Percentiles rank a stretch among this genome's conserved stretches.
phyloP scores from a whole-genome alignment of 805 yeast species.

The Aciculoconidium aculeatum region DNA sequence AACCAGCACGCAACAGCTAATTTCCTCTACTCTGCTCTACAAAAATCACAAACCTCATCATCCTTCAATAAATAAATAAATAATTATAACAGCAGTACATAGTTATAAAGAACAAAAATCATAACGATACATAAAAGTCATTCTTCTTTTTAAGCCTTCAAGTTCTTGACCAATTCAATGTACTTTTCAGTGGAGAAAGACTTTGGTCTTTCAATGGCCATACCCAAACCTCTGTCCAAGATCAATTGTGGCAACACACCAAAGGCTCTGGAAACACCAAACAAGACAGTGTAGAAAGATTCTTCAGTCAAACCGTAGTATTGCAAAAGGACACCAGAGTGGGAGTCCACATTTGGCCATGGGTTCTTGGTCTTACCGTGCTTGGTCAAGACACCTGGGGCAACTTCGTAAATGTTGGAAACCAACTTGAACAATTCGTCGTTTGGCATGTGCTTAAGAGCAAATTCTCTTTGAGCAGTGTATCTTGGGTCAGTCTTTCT shows the following conservation, averaged over 20 bases:
- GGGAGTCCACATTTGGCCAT: conserved; percentile 78
- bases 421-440: conserved; percentile 66
- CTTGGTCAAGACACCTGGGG: conserved; percentile 66
- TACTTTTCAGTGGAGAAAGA: conserved; percentile 55
- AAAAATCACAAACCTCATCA: neutral
- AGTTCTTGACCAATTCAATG: conserved; percentile 65
- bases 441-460: conserved; percentile 52
- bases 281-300: conserved; percentile 71
- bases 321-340: conserved; percentile 72
- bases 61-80: conserved; percentile 10
- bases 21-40: no score
- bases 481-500: conserved; percentile 81
- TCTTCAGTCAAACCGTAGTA: conserved; percentile 75
- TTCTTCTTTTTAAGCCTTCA: conserved; percentile 18
- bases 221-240: conserved; percentile 70
- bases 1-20: no score
- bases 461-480: conserved; percentile 68
- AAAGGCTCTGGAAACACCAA: conserved; percentile 76
- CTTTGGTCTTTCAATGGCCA: conserved; percentile 82
- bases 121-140: conserved; percentile 4
- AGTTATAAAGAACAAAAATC: conserved; percentile 3
- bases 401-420: conserved; percentile 57
- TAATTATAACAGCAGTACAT: conserved; percentile 3
- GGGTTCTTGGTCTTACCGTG: conserved; percentile 88
- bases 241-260: conserved; percentile 77